phyloP scores from a whole-genome alignment of 306 rosid species.

The Hippophae rhamnoides region DNA sequence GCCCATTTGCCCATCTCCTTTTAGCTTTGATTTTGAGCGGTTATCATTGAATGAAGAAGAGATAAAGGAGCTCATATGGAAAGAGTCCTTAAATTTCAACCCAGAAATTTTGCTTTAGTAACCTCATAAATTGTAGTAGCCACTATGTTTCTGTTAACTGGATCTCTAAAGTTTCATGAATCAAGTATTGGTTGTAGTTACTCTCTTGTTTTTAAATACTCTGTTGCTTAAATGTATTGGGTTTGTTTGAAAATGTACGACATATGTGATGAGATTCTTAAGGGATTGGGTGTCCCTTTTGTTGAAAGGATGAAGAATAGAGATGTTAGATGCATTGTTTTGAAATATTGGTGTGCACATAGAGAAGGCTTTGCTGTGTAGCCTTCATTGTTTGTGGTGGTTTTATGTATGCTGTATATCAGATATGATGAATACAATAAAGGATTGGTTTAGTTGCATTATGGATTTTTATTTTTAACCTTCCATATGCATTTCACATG shows the following conservation, averaged over 20 bases:
- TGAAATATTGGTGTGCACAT: conserved; percentile 22
- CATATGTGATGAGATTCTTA: conserved; percentile 13
- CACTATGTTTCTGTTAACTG: conserved; percentile 5
- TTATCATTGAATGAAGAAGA: conserved; percentile 71
- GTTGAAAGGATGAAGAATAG: conserved; percentile 16
- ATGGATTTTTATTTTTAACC: too few species aligned
- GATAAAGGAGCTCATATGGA: conserved; percentile 89
- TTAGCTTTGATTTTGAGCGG: conserved; percentile 75
- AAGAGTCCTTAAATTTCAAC: conserved; percentile 49
- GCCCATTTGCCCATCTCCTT: conserved; percentile 75
- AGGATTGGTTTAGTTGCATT: too few species aligned
- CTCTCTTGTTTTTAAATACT: too few species aligned
- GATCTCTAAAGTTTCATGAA: not conserved
- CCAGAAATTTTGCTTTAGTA: conserved; percentile 28
- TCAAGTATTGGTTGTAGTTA: conserved; percentile 18
- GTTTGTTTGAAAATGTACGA: not conserved
- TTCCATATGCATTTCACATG: too few species aligned
- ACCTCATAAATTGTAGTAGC: not conserved
- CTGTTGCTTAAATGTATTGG: too few species aligned
- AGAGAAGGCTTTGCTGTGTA: conserved; percentile 26
- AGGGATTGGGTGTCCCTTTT: conserved; percentile 33
- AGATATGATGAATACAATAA: too few species aligned
- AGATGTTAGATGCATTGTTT: conserved; percentile 7
- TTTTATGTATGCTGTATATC: conserved; percentile 1
- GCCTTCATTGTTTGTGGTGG: conserved; percentile 15